Conservation (phyloP, 129 eudicot species). For the Pseudognaphalium luteoalbum region DNA sequence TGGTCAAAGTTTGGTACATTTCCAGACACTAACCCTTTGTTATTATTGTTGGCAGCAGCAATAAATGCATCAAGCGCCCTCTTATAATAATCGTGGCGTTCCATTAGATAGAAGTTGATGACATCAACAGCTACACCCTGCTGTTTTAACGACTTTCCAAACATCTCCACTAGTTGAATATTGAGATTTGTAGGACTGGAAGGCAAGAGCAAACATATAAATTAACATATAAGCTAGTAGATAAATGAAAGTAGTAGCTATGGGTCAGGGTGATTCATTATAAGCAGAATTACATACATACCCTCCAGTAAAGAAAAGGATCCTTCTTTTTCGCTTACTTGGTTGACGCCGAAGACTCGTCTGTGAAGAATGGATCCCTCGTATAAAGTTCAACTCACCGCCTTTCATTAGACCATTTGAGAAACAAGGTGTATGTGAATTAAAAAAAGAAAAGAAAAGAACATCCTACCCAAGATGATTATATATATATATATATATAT, state of each 20-base stretch:
- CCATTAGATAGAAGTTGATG: background rate
- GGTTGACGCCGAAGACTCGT: background rate
- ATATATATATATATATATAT: no score
- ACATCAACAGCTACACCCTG: background rate
- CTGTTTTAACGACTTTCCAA: background rate
- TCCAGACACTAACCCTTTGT: no score
- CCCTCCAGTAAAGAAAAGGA: background rate
- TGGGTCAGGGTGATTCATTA: background rate
- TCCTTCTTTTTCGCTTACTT: background rate
- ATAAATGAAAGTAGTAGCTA: background rate
- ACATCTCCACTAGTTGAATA: background rate
- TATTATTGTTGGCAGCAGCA: background rate
- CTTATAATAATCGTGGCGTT: background rate
- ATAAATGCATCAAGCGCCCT: background rate
- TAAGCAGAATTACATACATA: background rate
- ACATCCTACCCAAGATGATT: no score
- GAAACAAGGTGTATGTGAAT: background rate
- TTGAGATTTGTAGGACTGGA: background rate
- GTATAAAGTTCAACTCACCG: background rate
- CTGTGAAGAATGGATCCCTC: background rate
- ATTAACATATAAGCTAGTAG: background rate
- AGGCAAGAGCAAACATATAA: background rate
- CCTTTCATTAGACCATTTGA: background rate
- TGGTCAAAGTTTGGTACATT: no score
- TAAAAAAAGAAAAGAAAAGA: no score